Conservation (phyloP, 208 protist species). For the Lotmaria passim region DNA sequence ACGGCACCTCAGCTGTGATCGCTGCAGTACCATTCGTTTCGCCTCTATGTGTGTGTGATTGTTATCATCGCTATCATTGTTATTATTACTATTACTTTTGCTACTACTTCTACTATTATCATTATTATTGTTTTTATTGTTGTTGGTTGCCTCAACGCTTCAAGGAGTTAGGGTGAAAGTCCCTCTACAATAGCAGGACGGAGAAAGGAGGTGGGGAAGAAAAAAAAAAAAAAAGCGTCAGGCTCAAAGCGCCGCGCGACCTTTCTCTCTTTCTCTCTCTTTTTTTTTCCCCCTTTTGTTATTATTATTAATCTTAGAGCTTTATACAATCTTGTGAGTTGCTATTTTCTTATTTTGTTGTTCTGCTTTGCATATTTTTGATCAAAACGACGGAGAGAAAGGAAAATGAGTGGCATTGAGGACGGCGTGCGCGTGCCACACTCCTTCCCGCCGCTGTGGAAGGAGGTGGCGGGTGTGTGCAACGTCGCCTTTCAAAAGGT, state of each 20-base stretch:
- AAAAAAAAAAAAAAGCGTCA: too few species aligned
- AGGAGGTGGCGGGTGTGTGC: conserved; percentile 38
- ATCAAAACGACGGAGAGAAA: not conserved
- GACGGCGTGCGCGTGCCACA: conserved; percentile 5
- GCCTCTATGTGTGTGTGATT: not conserved
- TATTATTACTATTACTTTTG: too few species aligned
- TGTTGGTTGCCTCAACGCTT: too few species aligned
- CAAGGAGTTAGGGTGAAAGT: too few species aligned
- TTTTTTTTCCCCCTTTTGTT: not conserved
- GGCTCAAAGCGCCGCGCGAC: too few species aligned
- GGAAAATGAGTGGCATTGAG: conserved; percentile 8
- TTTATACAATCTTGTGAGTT: too few species aligned
- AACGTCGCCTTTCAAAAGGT: conserved; percentile 39
- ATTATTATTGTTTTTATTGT: too few species aligned
- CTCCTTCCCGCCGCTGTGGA: conserved; percentile 47
- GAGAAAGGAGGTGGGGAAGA: too few species aligned
- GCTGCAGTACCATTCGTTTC: not conserved
- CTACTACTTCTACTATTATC: too few species aligned
- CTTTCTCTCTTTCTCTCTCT: not conserved
- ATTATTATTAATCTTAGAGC: not conserved
- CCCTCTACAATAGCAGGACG: too few species aligned
- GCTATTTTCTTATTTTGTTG: not conserved
- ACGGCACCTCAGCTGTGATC: not conserved
- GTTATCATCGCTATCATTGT: not conserved
- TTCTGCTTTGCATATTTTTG: not conserved